A percentile compares a stretch with the other conserved stretches of the same genome.
phyloP scores from a whole-genome alignment of 768 basidiomycete genomes.

The Obba rivulosa region DNA sequence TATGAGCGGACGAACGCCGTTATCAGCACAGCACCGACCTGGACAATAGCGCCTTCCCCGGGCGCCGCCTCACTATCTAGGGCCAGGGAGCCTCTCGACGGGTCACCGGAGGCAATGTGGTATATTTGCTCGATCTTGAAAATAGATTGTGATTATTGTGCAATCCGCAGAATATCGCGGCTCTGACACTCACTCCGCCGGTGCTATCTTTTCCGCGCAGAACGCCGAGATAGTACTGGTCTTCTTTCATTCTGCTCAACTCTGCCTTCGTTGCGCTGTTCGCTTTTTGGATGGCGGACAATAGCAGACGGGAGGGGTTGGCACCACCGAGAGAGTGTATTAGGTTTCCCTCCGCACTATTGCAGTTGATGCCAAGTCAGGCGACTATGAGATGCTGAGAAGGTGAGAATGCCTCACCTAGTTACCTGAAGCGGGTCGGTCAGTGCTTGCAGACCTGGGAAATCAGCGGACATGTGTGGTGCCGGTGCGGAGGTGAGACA shows the following conservation, averaged over 20 bases:
- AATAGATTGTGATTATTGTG: constrained; percentile 3
- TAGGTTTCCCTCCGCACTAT: constrained; percentile 69
- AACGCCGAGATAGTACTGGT: constrained; percentile 53
- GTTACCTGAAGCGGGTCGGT: constrained; percentile 46
- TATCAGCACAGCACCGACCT: constrained; percentile 32
- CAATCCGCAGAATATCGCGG: neutral
- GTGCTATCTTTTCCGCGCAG: constrained; percentile 17
- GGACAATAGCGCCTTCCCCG: constrained; percentile 41
- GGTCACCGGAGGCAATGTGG: constrained; percentile 66
- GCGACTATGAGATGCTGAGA: neutral
- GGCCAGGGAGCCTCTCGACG: constrained; percentile 62
- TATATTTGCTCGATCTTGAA: constrained; percentile 42
- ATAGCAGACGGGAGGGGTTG: constrained; percentile 59
- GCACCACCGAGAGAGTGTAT: constrained; percentile 48
- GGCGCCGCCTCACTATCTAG: constrained; percentile 52
- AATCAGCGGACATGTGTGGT: constrained; percentile 20
- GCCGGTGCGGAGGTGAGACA: constrained; percentile 10
- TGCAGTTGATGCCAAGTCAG: neutral
- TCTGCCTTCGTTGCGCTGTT: constrained; percentile 15
- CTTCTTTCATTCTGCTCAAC: constrained; percentile 38
- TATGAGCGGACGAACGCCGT: neutral
- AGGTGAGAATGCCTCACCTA: constrained; percentile 29
- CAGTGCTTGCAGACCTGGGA: constrained; percentile 39
- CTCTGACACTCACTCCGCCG: neutral
- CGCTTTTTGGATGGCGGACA: constrained; percentile 43